Evolutionary conservation across 2,329 filamentous ascomycete species (phyloP).

Genomic region (Sclerotinia spermophila): DNA sequence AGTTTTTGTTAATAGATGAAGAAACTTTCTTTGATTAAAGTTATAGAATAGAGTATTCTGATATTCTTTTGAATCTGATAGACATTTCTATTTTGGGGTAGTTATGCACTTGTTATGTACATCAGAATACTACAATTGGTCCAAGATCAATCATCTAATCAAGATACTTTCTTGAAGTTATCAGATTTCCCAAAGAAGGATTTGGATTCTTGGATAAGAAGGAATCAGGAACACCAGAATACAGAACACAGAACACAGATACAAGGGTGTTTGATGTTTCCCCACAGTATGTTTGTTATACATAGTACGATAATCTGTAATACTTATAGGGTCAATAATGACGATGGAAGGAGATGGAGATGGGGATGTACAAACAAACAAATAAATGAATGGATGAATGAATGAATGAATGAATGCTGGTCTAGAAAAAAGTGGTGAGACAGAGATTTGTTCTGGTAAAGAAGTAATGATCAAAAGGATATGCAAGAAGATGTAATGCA

Average conservation of each 20-base stretch:
- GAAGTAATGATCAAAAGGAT: neutral
- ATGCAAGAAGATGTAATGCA: neutral
- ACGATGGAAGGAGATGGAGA: neutral
- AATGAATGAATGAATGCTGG: neutral
- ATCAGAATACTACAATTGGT: neutral
- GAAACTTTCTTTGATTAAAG: too few relatives aligned
- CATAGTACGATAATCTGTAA: neutral
- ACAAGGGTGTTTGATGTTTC: neutral
- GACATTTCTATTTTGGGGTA: neutral
- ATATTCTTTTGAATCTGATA: neutral
- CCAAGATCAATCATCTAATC: neutral
- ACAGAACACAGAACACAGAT: too few relatives aligned
- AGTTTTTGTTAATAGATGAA: too few relatives aligned
- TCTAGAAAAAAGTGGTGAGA: neutral
- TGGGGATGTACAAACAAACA: neutral
- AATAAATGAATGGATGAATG: neutral
- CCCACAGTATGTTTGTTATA: constrained; percentile 1
- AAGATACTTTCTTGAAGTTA: neutral
- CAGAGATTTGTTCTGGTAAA: neutral
- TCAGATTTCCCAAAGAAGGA: neutral
- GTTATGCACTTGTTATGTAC: neutral
- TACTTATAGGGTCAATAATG: neutral
- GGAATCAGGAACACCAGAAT: too few relatives aligned
- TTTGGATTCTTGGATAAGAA: neutral
- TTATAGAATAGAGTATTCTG: too few relatives aligned